These are phyloP conservation scores for Aspergillus ruber DNA, from an alignment of 2,329 filamentous ascomycete species.

Conservation along the genomic window DNA sequence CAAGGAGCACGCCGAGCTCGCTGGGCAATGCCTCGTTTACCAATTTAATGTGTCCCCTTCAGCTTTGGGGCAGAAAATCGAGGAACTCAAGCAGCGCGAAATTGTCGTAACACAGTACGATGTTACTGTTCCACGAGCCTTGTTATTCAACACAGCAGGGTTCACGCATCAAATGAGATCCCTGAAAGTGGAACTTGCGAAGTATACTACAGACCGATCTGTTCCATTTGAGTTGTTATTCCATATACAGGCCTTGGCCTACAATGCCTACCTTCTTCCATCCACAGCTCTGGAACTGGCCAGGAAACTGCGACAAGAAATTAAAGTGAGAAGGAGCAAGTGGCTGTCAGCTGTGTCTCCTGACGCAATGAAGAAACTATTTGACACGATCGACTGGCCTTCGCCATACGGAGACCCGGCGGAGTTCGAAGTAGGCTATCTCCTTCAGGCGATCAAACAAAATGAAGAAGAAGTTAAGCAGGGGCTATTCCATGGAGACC, in stretches of 20 bases:
- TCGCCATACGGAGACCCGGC: constrained; percentile 44
- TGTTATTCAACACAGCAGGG: neutral
- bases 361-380: constrained; percentile 49
- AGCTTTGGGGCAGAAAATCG: constrained; percentile 17
- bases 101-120: constrained; percentile 16
- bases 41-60: constrained; percentile 26
- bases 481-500: constrained; percentile 12
- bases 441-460: constrained; percentile 37
- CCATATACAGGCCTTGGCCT: constrained; percentile 57
- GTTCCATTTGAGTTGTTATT: constrained; percentile 52
- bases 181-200: constrained; percentile 28
- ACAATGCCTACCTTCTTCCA: constrained; percentile 58
- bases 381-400: constrained; percentile 50
- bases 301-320: constrained; percentile 32
- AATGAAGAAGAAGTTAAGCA: constrained; percentile 34
- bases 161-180: constrained; percentile 1
- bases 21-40: constrained; percentile 41
- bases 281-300: constrained; percentile 44
- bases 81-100: constrained; percentile 16
- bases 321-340: constrained; percentile 17
- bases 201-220: constrained; percentile 20
- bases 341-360: constrained; percentile 41
- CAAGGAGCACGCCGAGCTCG: constrained; percentile 4
- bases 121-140: neutral
- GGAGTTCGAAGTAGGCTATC: constrained; percentile 31